Percentiles rank a stretch among this genome's conserved stretches.
These are phyloP conservation scores for Nematodospora anomalae DNA, from an alignment of 1,139 yeast genomes.

Conservation along the genomic window DNA sequence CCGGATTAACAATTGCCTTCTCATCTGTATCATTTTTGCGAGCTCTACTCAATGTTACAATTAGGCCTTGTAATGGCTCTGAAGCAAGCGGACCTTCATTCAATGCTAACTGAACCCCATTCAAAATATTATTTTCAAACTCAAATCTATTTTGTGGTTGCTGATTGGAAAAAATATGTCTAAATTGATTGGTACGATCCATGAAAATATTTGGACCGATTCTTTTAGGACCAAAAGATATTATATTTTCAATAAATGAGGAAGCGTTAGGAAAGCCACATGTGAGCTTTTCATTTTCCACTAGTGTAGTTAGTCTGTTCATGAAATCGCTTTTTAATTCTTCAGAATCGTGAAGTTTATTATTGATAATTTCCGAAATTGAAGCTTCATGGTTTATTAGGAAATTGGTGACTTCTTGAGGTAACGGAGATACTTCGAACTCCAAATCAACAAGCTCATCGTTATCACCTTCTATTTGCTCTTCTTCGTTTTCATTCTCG, in stretches of 20 bases:
- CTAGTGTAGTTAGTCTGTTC: conserved; percentile 27
- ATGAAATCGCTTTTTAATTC: conserved; percentile 3
- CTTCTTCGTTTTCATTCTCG: conserved; percentile 19
- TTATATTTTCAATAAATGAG: conserved; percentile 45
- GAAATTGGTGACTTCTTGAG: conserved; percentile 49
- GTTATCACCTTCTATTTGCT: conserved; percentile 27
- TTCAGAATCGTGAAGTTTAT: conserved; percentile 18
- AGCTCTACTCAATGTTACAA: conserved; percentile 46
- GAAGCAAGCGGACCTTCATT: conserved; percentile 85
- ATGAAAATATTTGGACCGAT: conserved; percentile 75
- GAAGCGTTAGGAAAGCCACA: conserved; percentile 21
- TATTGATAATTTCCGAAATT: conserved; percentile 24
- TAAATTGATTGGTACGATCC: conserved; percentile 44
- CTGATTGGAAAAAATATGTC: conserved; percentile 22
- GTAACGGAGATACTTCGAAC: conserved; percentile 58
- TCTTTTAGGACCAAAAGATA: conserved; percentile 77
- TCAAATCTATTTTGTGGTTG: conserved; percentile 33
- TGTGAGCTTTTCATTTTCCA: conserved; percentile 25
- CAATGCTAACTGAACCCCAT: conserved; percentile 84
- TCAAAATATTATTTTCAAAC: conserved; percentile 66
- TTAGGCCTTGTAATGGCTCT: conserved; percentile 85
- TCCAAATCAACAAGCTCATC: conserved; percentile 47
- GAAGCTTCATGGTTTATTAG: conserved; percentile 47
- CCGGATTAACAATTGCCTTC: conserved; percentile 37
- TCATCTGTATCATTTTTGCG: conserved; percentile 32